Conservation (phyloP, 2,329 filamentous ascomycete species). For the Colletotrichum theobromicola region DNA sequence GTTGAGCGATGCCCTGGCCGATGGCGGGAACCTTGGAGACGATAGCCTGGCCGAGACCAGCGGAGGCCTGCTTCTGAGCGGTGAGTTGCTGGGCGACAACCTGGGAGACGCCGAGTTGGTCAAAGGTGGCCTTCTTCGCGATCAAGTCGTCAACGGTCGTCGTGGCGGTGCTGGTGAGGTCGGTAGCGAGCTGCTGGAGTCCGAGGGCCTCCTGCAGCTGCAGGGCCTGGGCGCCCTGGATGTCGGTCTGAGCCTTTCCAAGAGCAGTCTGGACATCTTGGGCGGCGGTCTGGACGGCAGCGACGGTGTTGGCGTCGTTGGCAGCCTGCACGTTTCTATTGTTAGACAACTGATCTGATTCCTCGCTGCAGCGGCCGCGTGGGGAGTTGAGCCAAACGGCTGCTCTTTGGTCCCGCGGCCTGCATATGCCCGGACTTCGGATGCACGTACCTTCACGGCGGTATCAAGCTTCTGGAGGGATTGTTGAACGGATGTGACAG, state of each 20-base stretch:
- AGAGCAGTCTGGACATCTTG: conserved; percentile 15
- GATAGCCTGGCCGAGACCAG: conserved; percentile 25
- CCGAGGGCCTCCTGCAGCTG: conserved; percentile 26
- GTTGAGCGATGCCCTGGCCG: conserved; percentile 30
- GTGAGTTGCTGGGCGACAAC: conserved; percentile 26
- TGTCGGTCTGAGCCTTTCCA: conserved; percentile 26
- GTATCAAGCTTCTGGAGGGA: conserved; percentile 61
- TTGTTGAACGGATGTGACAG: conserved; percentile 62
- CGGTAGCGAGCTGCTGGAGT: conserved; percentile 23
- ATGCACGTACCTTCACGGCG: conserved; percentile 19
- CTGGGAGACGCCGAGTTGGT: conserved; percentile 27
- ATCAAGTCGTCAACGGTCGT: conserved; percentile 23
- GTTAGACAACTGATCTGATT: neutral
- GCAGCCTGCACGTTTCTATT: conserved; percentile 13
- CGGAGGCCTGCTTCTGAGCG: conserved; percentile 23
- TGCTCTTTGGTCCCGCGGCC: neutral
- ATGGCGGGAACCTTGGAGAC: conserved; percentile 30
- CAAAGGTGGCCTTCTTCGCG: conserved; percentile 29
- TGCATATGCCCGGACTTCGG: neutral
- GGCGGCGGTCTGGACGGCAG: conserved; percentile 31
- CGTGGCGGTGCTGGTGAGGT: conserved; percentile 24
- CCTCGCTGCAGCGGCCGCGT: neutral
- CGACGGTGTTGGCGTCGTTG: conserved; percentile 54
- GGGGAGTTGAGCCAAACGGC: neutral
- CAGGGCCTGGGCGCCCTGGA: conserved; percentile 26